A percentile compares a stretch with the other conserved stretches of the same genome.
Evolutionary conservation across 2,329 filamentous ascomycete species (phyloP).

Genomic region (Paecilomyces niveus): DNA sequence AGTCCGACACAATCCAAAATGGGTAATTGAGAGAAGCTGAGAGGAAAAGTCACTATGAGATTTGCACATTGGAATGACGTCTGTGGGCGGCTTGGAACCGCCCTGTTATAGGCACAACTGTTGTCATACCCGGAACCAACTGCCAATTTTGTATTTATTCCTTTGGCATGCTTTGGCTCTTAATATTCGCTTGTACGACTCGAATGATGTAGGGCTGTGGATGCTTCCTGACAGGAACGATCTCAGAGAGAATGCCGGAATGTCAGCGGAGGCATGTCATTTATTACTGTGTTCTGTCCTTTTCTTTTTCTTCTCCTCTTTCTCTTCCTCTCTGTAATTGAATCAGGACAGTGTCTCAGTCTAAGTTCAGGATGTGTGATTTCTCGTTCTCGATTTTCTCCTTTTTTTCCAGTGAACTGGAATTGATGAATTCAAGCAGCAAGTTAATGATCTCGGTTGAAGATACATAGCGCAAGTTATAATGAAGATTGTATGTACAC

Average conservation of each 20-base stretch:
- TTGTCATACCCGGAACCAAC: slow-evolving; percentile 2
- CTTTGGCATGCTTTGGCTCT: slow-evolving; percentile 1
- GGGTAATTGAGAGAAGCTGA: background rate
- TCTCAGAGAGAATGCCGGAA: background rate
- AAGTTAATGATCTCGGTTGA: background rate
- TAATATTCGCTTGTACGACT: background rate
- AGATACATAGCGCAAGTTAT: background rate
- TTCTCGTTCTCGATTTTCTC: background rate
- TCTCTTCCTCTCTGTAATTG: slow-evolving; percentile 2
- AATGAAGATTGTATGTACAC: background rate
- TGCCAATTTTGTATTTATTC: slow-evolving; percentile 3
- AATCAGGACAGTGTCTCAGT: background rate
- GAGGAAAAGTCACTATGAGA: background rate
- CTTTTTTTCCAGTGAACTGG: background rate
- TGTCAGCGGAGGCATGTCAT: background rate
- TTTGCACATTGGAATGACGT: slow-evolving; percentile 2
- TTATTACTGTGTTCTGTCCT: slow-evolving; percentile 9
- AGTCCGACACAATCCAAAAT: background rate
- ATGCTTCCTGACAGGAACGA: background rate
- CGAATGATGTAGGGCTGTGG: background rate
- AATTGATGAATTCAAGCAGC: background rate
- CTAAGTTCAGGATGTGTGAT: background rate
- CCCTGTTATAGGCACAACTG: background rate
- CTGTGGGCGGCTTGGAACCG: background rate
- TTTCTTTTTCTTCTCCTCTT: slow-evolving; percentile 4